Conservation (phyloP, 257 asterid genomes). For the Scutellaria minor region DNA sequence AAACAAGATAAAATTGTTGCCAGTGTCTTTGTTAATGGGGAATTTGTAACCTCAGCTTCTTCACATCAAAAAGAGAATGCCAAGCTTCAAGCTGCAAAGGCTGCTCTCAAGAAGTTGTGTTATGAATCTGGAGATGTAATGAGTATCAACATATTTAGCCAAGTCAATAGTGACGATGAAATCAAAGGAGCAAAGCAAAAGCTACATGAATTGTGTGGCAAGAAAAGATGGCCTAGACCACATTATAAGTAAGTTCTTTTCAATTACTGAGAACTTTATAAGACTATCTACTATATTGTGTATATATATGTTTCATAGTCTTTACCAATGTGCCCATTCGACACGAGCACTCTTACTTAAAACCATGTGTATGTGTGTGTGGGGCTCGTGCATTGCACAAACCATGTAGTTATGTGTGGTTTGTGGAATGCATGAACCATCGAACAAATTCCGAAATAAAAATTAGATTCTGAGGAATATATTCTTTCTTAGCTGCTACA, state of each 20-base stretch:
- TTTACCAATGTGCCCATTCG: neutral
- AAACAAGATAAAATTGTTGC: constrained; percentile 56
- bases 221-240: constrained; percentile 81
- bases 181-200: constrained; percentile 68
- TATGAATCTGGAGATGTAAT: constrained; percentile 15
- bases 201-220: constrained; percentile 69
- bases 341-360: too few relatives aligned
- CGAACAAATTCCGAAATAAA: neutral
- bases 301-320: neutral
- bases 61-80: constrained; percentile 75
- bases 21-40: constrained; percentile 64
- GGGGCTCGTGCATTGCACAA: too few relatives aligned
- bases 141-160: constrained; percentile 21
- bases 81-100: constrained; percentile 77
- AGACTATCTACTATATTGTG: neutral
- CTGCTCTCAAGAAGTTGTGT: constrained; percentile 56
- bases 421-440: too few relatives aligned
- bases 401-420: too few relatives aligned
- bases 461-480: neutral
- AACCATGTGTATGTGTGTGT: too few relatives aligned
- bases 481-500: constrained; percentile 1
- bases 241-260: constrained; percentile 55
- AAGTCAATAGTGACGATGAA: constrained; percentile 48
- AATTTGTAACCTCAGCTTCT: constrained; percentile 57
- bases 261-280: constrained; percentile 4